These are phyloP conservation scores for Wallacemonas sp. DNA, from an alignment of 208 protist genomes.

Conservation along the genomic window DNA sequence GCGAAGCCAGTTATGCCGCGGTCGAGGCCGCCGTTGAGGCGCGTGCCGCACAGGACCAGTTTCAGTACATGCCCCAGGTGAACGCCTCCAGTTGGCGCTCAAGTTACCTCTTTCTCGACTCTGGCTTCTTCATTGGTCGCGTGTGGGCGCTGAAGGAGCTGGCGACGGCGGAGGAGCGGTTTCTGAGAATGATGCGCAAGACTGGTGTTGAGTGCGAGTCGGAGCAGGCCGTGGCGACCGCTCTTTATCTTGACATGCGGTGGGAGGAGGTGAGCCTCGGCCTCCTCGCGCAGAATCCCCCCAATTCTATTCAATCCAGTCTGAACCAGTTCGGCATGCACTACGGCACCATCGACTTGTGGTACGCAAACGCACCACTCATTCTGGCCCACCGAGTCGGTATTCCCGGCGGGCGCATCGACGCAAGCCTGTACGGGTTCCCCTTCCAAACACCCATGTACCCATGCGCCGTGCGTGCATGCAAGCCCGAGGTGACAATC, in stretches of 20 bases:
- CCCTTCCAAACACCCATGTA: not conserved
- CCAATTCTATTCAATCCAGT: not conserved
- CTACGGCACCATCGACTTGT: slow-evolving; percentile 7
- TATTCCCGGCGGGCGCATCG: not conserved
- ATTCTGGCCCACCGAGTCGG: not conserved
- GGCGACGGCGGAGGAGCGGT: not conserved
- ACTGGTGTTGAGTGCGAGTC: not conserved
- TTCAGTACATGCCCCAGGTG: not conserved
- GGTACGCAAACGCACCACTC: not conserved
- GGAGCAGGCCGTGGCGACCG: not conserved
- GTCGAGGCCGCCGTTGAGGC: not conserved
- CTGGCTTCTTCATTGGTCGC: slow-evolving; percentile 11
- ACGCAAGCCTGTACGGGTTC: slow-evolving; percentile 1
- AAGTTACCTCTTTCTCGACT: not conserved
- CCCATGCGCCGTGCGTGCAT: too few relatives aligned
- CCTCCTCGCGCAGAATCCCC: not conserved
- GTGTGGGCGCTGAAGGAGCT: slow-evolving; percentile 11
- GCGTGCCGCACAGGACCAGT: not conserved
- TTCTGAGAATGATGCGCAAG: not conserved
- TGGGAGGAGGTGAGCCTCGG: not conserved
- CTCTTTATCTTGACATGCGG: slow-evolving; percentile 8
- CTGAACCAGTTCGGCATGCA: slow-evolving; percentile 11
- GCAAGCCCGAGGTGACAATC: not conserved
- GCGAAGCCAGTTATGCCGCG: not conserved
- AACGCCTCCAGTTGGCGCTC: not conserved